Evolutionary conservation across 306 rosid genomes (phyloP).

Genomic region (Acacia acuminata): DNA sequence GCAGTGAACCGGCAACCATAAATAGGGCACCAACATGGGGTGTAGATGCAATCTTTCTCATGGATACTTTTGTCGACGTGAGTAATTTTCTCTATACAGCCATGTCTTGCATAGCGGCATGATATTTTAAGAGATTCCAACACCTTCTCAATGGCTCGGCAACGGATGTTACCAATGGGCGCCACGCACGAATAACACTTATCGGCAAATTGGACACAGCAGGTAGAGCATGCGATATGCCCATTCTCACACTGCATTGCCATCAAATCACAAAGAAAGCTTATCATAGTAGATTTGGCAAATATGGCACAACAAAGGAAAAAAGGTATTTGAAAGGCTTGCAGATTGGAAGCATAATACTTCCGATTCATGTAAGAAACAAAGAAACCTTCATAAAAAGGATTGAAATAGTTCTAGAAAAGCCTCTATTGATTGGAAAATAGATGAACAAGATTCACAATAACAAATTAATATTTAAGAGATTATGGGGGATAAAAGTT

Average conservation of each 20-base stretch:
- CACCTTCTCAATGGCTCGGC: constrained; percentile 66
- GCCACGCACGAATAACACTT: constrained; percentile 69
- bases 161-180: constrained; percentile 78
- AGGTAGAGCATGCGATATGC: constrained; percentile 72
- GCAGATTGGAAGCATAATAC: neutral
- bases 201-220: constrained; percentile 50
- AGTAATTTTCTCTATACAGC: constrained; percentile 50
- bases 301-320: neutral
- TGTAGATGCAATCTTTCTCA: constrained; percentile 52
- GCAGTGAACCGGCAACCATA: constrained; percentile 48
- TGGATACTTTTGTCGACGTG: constrained; percentile 53
- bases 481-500: neutral
- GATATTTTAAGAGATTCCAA: constrained; percentile 63
- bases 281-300: neutral
- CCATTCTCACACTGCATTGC: constrained; percentile 86
- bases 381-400: neutral
- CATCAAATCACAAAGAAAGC: constrained; percentile 33
- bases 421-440: neutral
- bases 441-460: neutral
- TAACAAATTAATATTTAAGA: neutral
- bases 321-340: neutral
- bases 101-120: constrained; percentile 55
- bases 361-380: neutral
- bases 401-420: neutral
- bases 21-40: constrained; percentile 51